Evolutionary conservation across 352 stramenopile species (phyloP), one percentile per base, ranked within the genome.

Genomic region (Halophytophthora batemanensis): DNA sequence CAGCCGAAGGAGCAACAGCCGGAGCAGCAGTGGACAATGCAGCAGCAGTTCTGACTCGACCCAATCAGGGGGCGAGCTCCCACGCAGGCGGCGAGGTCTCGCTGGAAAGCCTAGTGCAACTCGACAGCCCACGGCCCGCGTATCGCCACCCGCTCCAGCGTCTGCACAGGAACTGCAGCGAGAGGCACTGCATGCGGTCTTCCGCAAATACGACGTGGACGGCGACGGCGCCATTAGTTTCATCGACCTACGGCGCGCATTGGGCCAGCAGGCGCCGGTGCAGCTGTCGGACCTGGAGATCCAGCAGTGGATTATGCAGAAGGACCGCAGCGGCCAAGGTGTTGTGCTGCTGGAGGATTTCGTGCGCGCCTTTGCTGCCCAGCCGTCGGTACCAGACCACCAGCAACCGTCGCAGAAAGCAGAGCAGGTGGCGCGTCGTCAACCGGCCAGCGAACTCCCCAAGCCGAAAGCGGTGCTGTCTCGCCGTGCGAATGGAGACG

Each of bases 231-330:
- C 29, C 23, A 80, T 82, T 56, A 71, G 62, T 33, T 82, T 85
- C 37, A 59, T 69, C 43, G 74, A 82, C 47, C 47, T 85, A 49
- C 63, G 71, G 21, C 56, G 59, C 19, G 71, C 67, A 6, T 47
- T 85, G 47, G 55, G 60, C 34, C 28, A 43, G 15, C 47, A 53
- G 22, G 45, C 45, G 33, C 13, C n/a, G 22, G 29, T 10, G 21
- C 48, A 43, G 6, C 61, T 69, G 10, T 71, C 74, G 29, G 57
- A 70, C 22, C 17, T 76, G 33, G 71, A 86, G 43, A 60, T 79
- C 33, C 71, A 82, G 51, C 60, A 60, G n/a, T 79, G 71, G 71
- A 70, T 82, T 56, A 69, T 53, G 0, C 50, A 75, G 44, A 82
- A 86, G 39, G 74, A 82, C 57, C 52, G 52, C 7, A 66, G 61